A percentile compares a stretch with the other conserved stretches of the same genome.
phyloP scores from a whole-genome alignment of 2,329 filamentous ascomycete species.

The Aspergillus fischeri region DNA sequence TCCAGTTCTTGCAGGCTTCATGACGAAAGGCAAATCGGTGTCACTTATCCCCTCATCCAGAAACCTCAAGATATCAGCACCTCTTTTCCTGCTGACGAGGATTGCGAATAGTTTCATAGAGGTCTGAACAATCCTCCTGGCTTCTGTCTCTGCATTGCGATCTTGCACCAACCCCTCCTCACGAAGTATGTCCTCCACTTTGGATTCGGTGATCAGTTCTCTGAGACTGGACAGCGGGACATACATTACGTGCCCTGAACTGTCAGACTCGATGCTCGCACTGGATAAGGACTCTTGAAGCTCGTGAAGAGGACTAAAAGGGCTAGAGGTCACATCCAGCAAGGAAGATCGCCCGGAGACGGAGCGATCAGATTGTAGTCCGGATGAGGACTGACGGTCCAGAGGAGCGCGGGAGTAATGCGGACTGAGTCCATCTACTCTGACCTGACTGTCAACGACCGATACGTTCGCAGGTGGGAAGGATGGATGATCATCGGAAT shows the following conservation, averaged over 20 bases:
- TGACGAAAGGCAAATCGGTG: conserved; percentile 1
- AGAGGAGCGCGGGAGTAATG: too few relatives aligned
- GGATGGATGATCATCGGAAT: background rate
- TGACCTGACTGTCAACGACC: too few relatives aligned
- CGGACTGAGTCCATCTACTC: too few relatives aligned
- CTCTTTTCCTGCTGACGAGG: background rate
- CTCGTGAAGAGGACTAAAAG: background rate
- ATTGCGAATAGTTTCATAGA: background rate
- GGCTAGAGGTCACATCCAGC: background rate
- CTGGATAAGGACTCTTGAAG: background rate
- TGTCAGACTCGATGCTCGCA: background rate
- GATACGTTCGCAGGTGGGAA: background rate
- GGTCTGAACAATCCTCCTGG: background rate
- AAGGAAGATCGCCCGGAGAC: background rate
- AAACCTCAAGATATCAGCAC: background rate
- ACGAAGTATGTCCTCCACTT: background rate
- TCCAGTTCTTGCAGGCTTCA: background rate
- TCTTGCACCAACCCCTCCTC: background rate
- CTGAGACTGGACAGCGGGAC: background rate
- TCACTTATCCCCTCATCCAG: conserved; percentile 1
- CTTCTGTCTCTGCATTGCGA: background rate
- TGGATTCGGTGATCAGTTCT: background rate
- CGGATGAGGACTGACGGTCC: too few relatives aligned
- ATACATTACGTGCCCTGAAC: background rate
- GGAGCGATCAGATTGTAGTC: background rate